These are phyloP conservation scores for Verticillium zaregamsianum DNA, from an alignment of 2,329 filamentous ascomycete species.

Conservation along the genomic window DNA sequence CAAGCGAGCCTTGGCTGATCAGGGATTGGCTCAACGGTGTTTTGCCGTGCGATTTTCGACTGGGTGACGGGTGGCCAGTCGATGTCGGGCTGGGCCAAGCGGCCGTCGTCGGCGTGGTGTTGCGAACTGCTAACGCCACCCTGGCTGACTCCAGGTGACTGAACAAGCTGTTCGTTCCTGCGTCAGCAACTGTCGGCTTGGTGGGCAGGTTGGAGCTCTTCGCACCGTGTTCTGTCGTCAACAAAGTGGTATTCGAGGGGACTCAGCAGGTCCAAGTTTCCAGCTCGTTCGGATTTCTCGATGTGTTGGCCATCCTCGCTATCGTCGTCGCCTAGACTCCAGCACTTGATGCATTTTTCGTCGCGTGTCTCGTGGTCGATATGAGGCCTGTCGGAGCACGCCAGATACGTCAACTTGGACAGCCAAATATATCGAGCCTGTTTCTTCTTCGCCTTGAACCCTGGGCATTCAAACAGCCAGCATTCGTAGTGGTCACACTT, in stretches of 20 bases:
- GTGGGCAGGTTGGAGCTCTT: not conserved
- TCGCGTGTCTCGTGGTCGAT: not conserved
- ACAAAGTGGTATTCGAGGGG: not conserved
- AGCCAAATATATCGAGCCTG: not conserved
- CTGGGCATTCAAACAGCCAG: not conserved
- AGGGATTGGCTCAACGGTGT: not conserved
- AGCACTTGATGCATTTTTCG: not conserved
- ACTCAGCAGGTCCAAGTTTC: too few relatives aligned
- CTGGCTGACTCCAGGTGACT: not conserved
- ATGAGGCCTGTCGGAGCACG: not conserved
- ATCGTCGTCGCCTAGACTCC: not conserved
- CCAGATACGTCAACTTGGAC: not conserved
- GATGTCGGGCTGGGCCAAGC: not conserved
- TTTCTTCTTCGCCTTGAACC: not conserved
- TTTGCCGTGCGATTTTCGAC: not conserved
- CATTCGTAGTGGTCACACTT: not conserved
- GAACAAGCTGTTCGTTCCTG: not conserved
- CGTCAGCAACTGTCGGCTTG: not conserved
- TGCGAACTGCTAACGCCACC: not conserved
- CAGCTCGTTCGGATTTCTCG: too few relatives aligned
- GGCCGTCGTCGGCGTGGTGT: not conserved
- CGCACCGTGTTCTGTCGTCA: not conserved
- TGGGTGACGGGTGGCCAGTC: not conserved
- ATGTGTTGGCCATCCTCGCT: not conserved
- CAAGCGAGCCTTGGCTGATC: not conserved